A percentile compares a stretch with the other conserved stretches of the same genome.
These are phyloP conservation scores for Phytophthora sansomeana DNA, from an alignment of 352 stramenopile species.

Conservation along the genomic window DNA sequence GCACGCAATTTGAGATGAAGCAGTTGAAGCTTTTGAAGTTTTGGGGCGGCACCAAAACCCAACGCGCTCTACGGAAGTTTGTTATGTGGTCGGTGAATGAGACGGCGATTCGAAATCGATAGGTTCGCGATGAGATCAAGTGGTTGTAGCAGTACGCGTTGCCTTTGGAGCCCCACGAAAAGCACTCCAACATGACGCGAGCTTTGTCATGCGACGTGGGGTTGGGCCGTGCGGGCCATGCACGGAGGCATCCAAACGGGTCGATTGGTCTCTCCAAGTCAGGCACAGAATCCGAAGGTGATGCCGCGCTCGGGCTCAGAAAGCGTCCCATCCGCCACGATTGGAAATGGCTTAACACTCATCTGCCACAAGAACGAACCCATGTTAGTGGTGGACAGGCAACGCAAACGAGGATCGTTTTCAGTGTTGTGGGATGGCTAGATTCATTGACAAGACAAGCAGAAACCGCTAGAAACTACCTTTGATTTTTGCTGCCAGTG, in stretches of 20 bases:
- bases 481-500: no score
- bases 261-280: slow-evolving; percentile 29
- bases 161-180: not conserved
- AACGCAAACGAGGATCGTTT: slow-evolving; percentile 8
- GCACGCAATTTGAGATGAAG: not conserved
- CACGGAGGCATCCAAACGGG: slow-evolving; percentile 26
- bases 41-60: no score
- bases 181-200: not conserved
- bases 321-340: slow-evolving; percentile 20
- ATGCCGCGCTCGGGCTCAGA: not conserved
- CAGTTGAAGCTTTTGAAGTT: slow-evolving; percentile 1
- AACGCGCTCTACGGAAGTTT: not conserved
- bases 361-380: not conserved
- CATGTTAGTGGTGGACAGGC: slow-evolving; percentile 14
- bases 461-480: not conserved
- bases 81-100: not conserved
- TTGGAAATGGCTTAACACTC: slow-evolving; percentile 13
- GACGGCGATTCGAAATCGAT: not conserved
- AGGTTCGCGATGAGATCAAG: not conserved
- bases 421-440: slow-evolving; percentile 20
- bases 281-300: slow-evolving; percentile 24
- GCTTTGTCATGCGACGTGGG: slow-evolving; percentile 16
- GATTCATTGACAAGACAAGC: not conserved
- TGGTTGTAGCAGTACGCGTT: slow-evolving; percentile 1
- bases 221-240: slow-evolving; percentile 12